Evolutionary conservation across 768 basidiomycete species (phyloP).

Genomic region (Mycena amicta): DNA sequence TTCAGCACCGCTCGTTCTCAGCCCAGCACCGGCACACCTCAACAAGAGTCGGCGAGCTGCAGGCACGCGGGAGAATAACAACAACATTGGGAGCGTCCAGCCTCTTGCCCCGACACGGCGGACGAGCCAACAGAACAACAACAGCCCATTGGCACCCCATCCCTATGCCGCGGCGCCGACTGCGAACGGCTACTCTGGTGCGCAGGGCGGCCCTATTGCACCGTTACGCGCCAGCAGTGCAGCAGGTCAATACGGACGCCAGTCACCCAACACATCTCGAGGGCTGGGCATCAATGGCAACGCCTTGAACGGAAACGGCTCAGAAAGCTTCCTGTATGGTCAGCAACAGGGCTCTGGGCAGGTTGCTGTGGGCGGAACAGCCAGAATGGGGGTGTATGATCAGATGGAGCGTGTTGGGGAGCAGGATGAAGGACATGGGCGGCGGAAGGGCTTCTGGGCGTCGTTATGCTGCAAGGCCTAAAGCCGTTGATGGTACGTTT

Average conservation of each 20-base stretch:
- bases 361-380: constrained; percentile 31
- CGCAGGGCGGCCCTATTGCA: constrained; percentile 31
- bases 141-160: constrained; percentile 55
- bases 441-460: constrained; percentile 63
- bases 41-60: constrained; percentile 57
- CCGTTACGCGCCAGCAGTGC: constrained; percentile 14
- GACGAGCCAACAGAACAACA: constrained; percentile 63
- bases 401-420: constrained; percentile 63
- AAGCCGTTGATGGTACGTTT: too few relatives aligned
- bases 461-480: constrained; percentile 67
- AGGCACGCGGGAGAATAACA: constrained; percentile 50
- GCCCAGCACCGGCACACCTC: constrained; percentile 67
- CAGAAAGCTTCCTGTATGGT: constrained; percentile 72
- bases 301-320: constrained; percentile 51
- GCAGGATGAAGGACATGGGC: constrained; percentile 64
- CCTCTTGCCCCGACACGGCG: constrained; percentile 68
- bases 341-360: constrained; percentile 52
- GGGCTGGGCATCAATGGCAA: constrained; percentile 39
- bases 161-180: constrained; percentile 73
- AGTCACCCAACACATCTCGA: constrained; percentile 49
- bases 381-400: constrained; percentile 68
- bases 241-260: constrained; percentile 50
- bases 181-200: constrained; percentile 50
- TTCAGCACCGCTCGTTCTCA: constrained; percentile 60
- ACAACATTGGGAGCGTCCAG: constrained; percentile 66